phyloP scores from a whole-genome alignment of 192 early-diverging fungal species.

The Backusella luteola region DNA sequence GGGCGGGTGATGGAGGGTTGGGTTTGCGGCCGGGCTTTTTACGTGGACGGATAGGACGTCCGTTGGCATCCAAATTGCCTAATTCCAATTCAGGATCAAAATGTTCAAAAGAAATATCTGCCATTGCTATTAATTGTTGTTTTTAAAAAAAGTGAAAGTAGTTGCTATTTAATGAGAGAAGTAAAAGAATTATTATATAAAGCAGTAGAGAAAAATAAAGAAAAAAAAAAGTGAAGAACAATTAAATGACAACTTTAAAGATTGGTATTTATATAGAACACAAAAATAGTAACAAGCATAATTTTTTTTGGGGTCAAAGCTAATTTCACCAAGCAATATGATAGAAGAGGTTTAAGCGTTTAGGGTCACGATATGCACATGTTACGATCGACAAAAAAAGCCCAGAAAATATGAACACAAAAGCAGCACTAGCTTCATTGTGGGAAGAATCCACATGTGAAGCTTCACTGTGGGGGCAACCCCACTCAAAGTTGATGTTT shows the following conservation, averaged over 20 bases:
- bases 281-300: neutral
- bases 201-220: neutral
- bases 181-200: neutral
- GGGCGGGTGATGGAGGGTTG: slow-evolving; percentile 57
- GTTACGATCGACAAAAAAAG: slow-evolving; percentile 1
- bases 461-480: neutral
- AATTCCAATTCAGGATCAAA: slow-evolving; percentile 13
- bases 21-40: slow-evolving; percentile 60
- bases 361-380: neutral
- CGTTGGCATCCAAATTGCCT: slow-evolving; percentile 13
- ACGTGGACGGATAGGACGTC: slow-evolving; percentile 38
- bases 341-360: neutral
- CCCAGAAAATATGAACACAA: neutral
- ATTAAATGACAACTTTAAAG: neutral
- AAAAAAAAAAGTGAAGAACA: neutral
- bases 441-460: slow-evolving; percentile 7
- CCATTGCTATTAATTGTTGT: neutral
- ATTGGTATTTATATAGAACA: neutral
- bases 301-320: neutral
- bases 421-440: slow-evolving; percentile 1
- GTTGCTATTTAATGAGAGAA: neutral
- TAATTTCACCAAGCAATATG: neutral
- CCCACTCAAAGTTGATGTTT: neutral
- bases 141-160: neutral
- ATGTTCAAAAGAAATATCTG: slow-evolving; percentile 29